phyloP scores from a whole-genome alignment of 768 basidiomycete genomes.

The Pleurotus eryngii region DNA sequence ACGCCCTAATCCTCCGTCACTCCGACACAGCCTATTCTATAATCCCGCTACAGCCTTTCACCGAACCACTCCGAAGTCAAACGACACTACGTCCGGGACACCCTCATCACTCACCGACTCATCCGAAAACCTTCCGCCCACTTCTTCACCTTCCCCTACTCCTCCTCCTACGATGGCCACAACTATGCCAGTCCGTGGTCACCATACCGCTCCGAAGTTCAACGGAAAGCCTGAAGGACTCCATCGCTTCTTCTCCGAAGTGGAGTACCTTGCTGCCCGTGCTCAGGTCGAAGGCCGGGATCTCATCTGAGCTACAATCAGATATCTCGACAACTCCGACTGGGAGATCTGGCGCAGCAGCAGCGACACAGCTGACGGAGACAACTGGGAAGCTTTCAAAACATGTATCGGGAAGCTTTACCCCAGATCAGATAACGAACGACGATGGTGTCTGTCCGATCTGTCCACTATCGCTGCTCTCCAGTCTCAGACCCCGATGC shows the following conservation, averaged over 20 bases:
- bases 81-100: too few relatives aligned
- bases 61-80: too few relatives aligned
- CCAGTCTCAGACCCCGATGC: slow-evolving; percentile 9
- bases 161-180: too few relatives aligned
- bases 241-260: neutral
- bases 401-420: neutral
- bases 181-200: too few relatives aligned
- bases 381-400: neutral
- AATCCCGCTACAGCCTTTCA: too few relatives aligned
- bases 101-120: too few relatives aligned
- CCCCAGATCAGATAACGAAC: neutral
- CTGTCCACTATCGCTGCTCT: neutral
- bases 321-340: neutral
- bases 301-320: neutral
- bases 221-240: too few relatives aligned
- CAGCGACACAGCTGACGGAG: neutral
- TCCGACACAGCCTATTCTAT: too few relatives aligned
- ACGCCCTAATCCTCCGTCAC: too few relatives aligned
- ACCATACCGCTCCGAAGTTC: too few relatives aligned
- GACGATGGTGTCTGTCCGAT: neutral
- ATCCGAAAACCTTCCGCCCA: too few relatives aligned
- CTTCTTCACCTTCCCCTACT: too few relatives aligned
- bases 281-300: neutral
- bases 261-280: neutral
- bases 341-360: neutral